A percentile compares a stretch with the other conserved stretches of the same genome.
Evolutionary conservation across 2,329 filamentous ascomycete species (phyloP).

Genomic region (Epichloe gansuensis): DNA sequence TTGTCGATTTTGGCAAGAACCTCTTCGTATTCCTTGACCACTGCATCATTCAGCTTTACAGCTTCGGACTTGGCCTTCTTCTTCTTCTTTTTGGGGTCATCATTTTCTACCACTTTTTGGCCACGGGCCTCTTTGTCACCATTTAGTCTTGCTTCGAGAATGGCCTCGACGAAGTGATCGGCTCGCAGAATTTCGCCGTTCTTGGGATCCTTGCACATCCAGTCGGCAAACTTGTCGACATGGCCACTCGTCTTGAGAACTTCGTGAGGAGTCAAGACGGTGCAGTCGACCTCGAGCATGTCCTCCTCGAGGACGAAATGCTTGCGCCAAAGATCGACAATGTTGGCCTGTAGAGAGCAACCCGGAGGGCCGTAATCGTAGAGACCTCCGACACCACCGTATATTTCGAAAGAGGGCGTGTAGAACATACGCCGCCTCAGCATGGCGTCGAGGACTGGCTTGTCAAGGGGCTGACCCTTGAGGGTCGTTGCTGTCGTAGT

Average conservation of each 20-base stretch:
- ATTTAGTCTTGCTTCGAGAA: constrained; percentile 76
- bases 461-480: constrained; percentile 83
- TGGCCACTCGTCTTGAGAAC: constrained; percentile 94
- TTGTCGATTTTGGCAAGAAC: constrained; percentile 90
- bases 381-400: constrained; percentile 76
- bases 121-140: constrained; percentile 89
- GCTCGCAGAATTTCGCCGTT: constrained; percentile 93
- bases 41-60: constrained; percentile 74
- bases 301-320: constrained; percentile 89
- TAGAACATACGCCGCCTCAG: constrained; percentile 86
- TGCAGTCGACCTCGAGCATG: constrained; percentile 92
- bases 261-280: constrained; percentile 82
- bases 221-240: constrained; percentile 96
- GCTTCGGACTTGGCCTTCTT: constrained; percentile 77
- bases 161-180: constrained; percentile 92
- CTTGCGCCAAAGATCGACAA: constrained; percentile 82
- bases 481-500: constrained; percentile 55
- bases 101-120: constrained; percentile 65
- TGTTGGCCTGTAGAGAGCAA: constrained; percentile 74
- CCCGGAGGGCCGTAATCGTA: constrained; percentile 92
- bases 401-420: constrained; percentile 92
- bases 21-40: constrained; percentile 84
- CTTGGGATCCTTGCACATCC: constrained; percentile 99
- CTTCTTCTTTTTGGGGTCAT: constrained; percentile 65
- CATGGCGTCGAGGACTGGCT: constrained; percentile 68